A percentile compares a stretch with the other conserved stretches of the same genome.
Conservation (phyloP, 2,329 filamentous ascomycete genomes). For the Exophiala viscosa region DNA sequence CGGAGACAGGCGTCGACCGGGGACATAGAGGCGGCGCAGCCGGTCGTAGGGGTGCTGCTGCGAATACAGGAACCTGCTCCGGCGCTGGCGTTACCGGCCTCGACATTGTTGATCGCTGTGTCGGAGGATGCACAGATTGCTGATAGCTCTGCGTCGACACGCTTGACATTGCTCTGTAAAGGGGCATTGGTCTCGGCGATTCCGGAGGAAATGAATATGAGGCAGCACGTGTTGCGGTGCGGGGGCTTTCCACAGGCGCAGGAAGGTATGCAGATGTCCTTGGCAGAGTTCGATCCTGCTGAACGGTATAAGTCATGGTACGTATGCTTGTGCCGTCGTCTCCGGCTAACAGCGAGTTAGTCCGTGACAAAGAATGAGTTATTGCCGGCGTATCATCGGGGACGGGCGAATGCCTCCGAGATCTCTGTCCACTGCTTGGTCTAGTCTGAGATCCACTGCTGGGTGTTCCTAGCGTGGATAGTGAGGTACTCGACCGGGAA, state of each 20-base stretch:
- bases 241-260: conserved; percentile 11
- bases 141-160: conserved; percentile 5
- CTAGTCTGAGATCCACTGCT: conserved; percentile 19
- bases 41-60: conserved; percentile 1
- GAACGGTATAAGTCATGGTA: conserved; percentile 15
- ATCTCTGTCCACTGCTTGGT: conserved; percentile 20
- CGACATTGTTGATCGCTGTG: conserved; percentile 7
- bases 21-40: conserved; percentile 62
- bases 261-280: conserved; percentile 9
- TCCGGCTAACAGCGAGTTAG: conserved; percentile 13
- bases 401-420: conserved; percentile 22
- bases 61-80: neutral
- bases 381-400: conserved; percentile 9
- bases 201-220: conserved; percentile 23
- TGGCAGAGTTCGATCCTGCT: conserved; percentile 15
- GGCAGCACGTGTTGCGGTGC: conserved; percentile 12
- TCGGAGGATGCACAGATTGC: conserved; percentile 4
- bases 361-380: conserved; percentile 10
- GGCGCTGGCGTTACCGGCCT: conserved; percentile 13
- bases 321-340: conserved; percentile 10
- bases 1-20: conserved; percentile 58
- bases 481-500: conserved; percentile 19
- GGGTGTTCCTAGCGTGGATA: conserved; percentile 11
- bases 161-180: conserved; percentile 16
- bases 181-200: conserved; percentile 9